Conservation (phyloP, 345 rosid genomes). For the Balakata baccata region DNA sequence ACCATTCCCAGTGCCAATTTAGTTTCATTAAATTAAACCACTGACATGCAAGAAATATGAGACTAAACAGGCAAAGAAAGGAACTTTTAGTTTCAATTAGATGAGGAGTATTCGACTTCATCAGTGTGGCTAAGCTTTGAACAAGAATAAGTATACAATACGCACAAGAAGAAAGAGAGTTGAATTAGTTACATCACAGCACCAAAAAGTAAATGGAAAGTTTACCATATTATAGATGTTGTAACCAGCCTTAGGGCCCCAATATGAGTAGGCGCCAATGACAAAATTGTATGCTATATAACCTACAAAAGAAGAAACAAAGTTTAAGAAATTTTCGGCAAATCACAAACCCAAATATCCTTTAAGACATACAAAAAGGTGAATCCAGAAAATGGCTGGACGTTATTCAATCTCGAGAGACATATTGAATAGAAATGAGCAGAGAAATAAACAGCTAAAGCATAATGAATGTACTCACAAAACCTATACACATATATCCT, state of each 20-base stretch:
- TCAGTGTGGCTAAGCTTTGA: no score
- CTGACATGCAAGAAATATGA: neutral
- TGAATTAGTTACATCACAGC: neutral
- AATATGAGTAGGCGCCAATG: constrained; percentile 90
- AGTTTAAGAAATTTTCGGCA: constrained; percentile 9
- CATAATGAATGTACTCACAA: neutral
- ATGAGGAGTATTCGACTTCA: neutral
- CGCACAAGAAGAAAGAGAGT: no score
- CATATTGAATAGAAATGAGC: neutral
- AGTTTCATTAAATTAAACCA: neutral
- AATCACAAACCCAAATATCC: neutral
- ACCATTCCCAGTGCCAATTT: neutral
- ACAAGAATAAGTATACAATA: no score
- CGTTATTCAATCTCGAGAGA: neutral
- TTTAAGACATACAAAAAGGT: neutral
- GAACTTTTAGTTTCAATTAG: neutral
- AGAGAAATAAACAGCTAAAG: neutral
- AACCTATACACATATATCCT: neutral
- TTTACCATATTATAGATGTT: constrained; percentile 82
- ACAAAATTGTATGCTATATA: constrained; percentile 81
- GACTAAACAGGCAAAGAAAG: no score
- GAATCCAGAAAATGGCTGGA: neutral
- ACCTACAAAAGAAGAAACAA: constrained; percentile 44
- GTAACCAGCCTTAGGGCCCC: constrained; percentile 97
- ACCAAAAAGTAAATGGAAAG: neutral